Conservation (phyloP, 345 rosid species). For the Eucalyptus caleyi region DNA sequence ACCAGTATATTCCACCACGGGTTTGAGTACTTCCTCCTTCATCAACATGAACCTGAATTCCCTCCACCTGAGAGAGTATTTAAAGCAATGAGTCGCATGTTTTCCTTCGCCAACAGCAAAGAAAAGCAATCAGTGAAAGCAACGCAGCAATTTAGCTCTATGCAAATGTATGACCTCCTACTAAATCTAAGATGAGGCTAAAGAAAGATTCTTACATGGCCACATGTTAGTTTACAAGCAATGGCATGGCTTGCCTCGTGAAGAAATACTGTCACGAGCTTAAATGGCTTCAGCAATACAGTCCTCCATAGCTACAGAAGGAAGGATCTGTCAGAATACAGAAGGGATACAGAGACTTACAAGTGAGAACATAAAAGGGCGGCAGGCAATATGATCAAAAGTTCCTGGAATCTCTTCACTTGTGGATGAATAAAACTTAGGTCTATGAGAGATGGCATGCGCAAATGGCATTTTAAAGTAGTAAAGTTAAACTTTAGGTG, state of each 20-base stretch:
- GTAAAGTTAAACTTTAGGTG: background rate
- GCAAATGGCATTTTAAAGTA: background rate
- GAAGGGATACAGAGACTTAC: background rate
- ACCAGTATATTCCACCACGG: slow-evolving; percentile 53
- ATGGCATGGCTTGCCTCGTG: slow-evolving; percentile 69
- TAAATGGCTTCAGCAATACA: slow-evolving; percentile 43
- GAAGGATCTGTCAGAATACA: background rate
- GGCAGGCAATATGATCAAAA: background rate
- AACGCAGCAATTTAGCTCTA: background rate
- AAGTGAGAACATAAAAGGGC: background rate
- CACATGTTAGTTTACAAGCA: slow-evolving; percentile 68
- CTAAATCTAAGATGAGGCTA: background rate
- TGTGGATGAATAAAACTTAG: background rate
- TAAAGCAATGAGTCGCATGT: background rate
- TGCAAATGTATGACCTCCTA: background rate
- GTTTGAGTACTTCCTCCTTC: slow-evolving; percentile 60
- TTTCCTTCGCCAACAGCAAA: background rate
- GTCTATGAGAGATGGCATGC: background rate
- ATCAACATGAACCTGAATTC: slow-evolving; percentile 58
- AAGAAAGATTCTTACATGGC: slow-evolving; percentile 26
- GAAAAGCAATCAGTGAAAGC: background rate
- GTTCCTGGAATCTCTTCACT: background rate
- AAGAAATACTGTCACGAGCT: slow-evolving; percentile 59
- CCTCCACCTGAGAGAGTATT: slow-evolving; percentile 36
- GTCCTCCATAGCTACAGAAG: slow-evolving; percentile 56